phyloP scores from a whole-genome alignment of 1,284 basidiomycete genomes.

The Pterulicium gracile region DNA sequence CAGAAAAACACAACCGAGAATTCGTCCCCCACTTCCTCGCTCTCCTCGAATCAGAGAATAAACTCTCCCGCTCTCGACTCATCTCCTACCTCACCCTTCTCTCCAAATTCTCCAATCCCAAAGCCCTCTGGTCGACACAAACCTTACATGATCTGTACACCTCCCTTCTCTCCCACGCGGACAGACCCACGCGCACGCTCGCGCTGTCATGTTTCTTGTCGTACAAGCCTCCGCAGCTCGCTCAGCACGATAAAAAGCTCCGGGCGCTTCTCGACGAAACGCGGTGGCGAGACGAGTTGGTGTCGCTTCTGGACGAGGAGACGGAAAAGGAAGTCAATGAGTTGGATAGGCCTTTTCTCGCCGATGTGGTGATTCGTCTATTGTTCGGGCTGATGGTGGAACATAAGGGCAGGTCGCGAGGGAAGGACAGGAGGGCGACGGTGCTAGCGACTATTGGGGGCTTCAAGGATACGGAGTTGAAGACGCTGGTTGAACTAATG shows the following conservation, averaged over 20 bases:
- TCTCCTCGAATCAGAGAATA: constrained; percentile 27
- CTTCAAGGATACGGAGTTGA: constrained; percentile 68
- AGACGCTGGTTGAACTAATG: constrained; percentile 83
- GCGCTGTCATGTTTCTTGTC: constrained; percentile 78
- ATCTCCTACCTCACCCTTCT: constrained; percentile 78
- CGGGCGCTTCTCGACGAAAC: constrained; percentile 74
- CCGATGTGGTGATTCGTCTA: constrained; percentile 71
- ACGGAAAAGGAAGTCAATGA: constrained; percentile 46
- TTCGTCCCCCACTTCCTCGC: constrained; percentile 74
- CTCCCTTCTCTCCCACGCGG: constrained; percentile 78
- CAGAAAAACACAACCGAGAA: constrained; percentile 78
- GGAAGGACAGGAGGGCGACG: constrained; percentile 68
- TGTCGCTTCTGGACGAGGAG: constrained; percentile 50
- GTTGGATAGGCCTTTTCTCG: constrained; percentile 23
- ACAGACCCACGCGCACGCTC: constrained; percentile 67
- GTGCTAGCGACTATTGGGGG: constrained; percentile 67
- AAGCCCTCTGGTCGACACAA: constrained; percentile 67
- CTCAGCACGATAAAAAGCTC: constrained; percentile 60
- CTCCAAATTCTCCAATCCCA: constrained; percentile 85
- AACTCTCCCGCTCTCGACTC: constrained; percentile 44
- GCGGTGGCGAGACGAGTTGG: constrained; percentile 83
- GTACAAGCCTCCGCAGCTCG: constrained; percentile 69
- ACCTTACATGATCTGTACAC: constrained; percentile 63
- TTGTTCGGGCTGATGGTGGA: constrained; percentile 90
- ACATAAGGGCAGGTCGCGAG: constrained; percentile 60